Evolutionary conservation across 768 basidiomycete species (phyloP), one percentile per base, ranked within the genome.

Genomic region (Tephrocybe rancida): DNA sequence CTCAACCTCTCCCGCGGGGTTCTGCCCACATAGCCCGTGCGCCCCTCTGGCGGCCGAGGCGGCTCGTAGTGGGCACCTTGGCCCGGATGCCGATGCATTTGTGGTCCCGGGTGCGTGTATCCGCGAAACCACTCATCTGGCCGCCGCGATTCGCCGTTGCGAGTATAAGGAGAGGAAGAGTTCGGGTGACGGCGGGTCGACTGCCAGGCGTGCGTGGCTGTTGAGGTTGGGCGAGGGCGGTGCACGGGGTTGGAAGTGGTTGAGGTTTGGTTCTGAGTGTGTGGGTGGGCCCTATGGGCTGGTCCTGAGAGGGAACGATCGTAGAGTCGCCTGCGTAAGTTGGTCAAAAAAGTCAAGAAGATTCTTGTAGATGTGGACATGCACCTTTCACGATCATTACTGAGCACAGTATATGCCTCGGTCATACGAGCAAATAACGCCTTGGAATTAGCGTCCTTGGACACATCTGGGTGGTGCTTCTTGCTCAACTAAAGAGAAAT

Each of bases 381-480:
- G 19, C 43, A 62, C 78, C 78, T 65, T 52, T 77, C 73, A 22
- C 77, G 66, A 57, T 80, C 78, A 53, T 79, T 72, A 37, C 67
- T 69, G 14, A 81, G 62, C 1, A 80, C 61, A 2, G 76, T 57
- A 56, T 81, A 81, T 0, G 78, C 79, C 54, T 78, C 76, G 42
- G 70, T 75, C 6, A 73, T 71, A 24, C 71, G 70, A 11, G 65
- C 59, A 52, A 77, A 81, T 5, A 74, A 54, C 6, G 71, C 67
- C 32, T 63, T 67, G 4, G 78, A 77, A 24, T 63, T 60, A 3
- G 72, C 71, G 43, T 79, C 75, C 11, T 74, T 70, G 3, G 78
- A 73, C 21, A 81, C 68, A 53, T 81, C 79, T 1, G 79, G 79
- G 58, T 81, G 79, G 52, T 80, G 76, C 52, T 64, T 62, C 61